Base-by-base conservation (phyloP, 2,329 filamentous ascomycete species). In the Aspergillus sp. region DNA sequence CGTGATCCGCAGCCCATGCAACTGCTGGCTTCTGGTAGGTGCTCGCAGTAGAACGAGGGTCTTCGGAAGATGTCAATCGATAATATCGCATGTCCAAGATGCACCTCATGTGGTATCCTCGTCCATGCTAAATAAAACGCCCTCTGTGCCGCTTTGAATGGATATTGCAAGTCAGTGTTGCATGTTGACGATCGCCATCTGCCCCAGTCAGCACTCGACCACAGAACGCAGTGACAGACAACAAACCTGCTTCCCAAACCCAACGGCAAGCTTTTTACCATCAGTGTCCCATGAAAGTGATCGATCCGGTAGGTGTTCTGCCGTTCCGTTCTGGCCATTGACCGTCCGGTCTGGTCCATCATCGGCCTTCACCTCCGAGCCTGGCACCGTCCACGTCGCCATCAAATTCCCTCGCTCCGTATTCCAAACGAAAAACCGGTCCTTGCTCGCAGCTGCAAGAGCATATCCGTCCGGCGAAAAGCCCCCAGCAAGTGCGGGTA, bases 191-290 rank as follows among this genome's bases (percentile, higher is more conserved):
- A 63, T 53, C 16, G 57, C 58, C 48, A 61, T 43, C 58, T 61
- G 28, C 26, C 24, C 7, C 15, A 5, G 17, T 40, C 15, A 45
- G 41, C 25, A 32, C 20, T 5, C 15, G 25, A 28, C 13, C 10
- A 24, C n/a, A 27, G 19, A 24, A 31, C 26, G 24, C 15, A 13
- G 15, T 25, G 36, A 12, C 12, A 30, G 10, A 25, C n/a, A 27
- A 47, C 55, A 25, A 55, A 72, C 68, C 62, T 69, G 63, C 40
- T 60, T 63, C 17, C 61, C 63, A 36, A 68, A 59, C 15, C 64
- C 66, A 45, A 70, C 68, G 2, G 64, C 67, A 35, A 74, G 55
- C 43, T 63, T 69, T 44, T 67, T 67, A n/a, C 69, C 68, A 47
- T 72, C 66, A 8, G 57, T 58, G 47, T 71, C 69, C 71, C 71